Conservation (phyloP, 192 early-diverging fungal species). For the Chytriomyces confervae region DNA sequence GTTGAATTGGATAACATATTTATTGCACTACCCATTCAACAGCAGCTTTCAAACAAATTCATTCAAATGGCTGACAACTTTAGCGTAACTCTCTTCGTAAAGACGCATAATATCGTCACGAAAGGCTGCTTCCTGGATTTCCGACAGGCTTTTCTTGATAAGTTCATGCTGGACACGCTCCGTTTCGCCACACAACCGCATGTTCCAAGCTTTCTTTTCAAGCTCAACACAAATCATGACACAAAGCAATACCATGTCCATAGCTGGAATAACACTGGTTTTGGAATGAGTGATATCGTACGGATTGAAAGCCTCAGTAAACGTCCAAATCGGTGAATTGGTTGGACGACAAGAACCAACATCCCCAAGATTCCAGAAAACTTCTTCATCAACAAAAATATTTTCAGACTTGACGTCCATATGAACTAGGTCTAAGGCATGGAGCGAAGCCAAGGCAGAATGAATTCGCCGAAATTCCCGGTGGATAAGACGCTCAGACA, state of each 20-base stretch:
- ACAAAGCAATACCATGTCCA: background rate
- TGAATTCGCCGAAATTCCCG: background rate
- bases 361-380: background rate
- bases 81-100: too few relatives aligned
- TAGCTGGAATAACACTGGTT: background rate
- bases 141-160: background rate
- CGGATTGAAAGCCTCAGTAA: conserved; percentile 2
- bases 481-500: background rate
- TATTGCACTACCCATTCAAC: too few relatives aligned
- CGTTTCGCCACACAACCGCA: background rate
- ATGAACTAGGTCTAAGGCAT: conserved; percentile 7
- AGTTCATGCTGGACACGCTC: background rate
- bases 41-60: too few relatives aligned
- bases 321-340: conserved; percentile 1
- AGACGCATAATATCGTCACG: background rate
- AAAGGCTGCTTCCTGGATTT: background rate
- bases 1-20: too few relatives aligned
- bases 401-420: conserved; percentile 22
- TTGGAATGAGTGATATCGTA: background rate
- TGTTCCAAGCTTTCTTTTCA: background rate
- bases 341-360: background rate
- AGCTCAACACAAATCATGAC: background rate
- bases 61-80: too few relatives aligned
- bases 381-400: conserved; percentile 2
- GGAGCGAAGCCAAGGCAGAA: background rate